Percentiles rank a stretch among this genome's conserved stretches.
These are phyloP conservation scores for Termitomyces sp. DNA, from an alignment of 768 basidiomycete species.

Conservation along the genomic window DNA sequence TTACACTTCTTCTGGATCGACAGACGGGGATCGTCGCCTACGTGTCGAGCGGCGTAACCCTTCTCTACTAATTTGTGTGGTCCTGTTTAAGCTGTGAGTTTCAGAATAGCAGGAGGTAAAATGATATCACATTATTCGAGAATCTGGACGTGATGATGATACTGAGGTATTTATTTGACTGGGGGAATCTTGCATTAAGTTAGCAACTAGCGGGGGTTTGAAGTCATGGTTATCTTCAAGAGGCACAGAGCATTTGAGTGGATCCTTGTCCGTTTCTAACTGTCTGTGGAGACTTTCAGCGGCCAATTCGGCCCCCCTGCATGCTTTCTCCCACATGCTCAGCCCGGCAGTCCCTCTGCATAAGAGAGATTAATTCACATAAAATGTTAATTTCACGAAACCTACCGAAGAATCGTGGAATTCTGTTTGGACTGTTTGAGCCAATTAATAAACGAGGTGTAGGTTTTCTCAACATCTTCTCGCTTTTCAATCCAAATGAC, in stretches of 20 bases:
- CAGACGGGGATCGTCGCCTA: slow-evolving; percentile 16
- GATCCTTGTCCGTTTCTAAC: not conserved
- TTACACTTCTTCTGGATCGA: slow-evolving; percentile 64
- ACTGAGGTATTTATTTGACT: not conserved
- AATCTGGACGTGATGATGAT: slow-evolving; percentile 3
- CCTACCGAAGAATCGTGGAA: not conserved
- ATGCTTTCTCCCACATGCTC: slow-evolving; percentile 4
- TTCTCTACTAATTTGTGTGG: not conserved
- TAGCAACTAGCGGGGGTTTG: slow-evolving; percentile 5
- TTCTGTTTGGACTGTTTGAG: not conserved
- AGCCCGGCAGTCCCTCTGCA: slow-evolving; percentile 1
- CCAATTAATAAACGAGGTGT: slow-evolving; percentile 6
- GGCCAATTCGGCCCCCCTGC: not conserved
- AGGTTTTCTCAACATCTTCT: not conserved
- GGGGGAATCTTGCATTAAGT: slow-evolving; percentile 1
- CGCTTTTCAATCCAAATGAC: slow-evolving; percentile 14
- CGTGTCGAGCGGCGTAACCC: slow-evolving; percentile 12
- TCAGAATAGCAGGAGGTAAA: not conserved
- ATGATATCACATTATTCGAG: not conserved
- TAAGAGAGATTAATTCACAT: not conserved
- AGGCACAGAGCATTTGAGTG: slow-evolving; percentile 4
- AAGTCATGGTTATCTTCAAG: slow-evolving; percentile 2
- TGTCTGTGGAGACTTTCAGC: not conserved
- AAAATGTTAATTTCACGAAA: not conserved
- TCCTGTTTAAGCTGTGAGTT: not conserved